Evolutionary conservation across 2,329 filamentous ascomycete species (phyloP).

Genomic region (Emericellopsis atlantica): DNA sequence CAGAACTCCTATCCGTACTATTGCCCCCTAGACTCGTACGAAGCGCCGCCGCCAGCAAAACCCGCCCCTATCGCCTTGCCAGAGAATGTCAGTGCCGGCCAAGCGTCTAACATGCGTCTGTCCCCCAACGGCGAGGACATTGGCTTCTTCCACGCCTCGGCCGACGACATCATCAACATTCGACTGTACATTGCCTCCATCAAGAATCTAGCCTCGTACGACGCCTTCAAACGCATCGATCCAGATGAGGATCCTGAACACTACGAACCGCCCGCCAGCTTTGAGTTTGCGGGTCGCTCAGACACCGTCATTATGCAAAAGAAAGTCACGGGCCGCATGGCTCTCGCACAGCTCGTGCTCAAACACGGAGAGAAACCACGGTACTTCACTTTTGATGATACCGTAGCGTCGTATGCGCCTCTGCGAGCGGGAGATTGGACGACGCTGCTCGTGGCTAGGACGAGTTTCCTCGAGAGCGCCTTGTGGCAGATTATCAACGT

Average conservation of each 20-base stretch:
- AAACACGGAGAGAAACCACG: conserved; percentile 12
- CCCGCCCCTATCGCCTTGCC: conserved; percentile 13
- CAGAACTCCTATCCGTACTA: conserved; percentile 14
- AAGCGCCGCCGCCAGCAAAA: conserved; percentile 4
- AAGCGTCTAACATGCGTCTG: conserved; percentile 16
- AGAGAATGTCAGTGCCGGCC: conserved; percentile 1
- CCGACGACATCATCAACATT: conserved; percentile 9
- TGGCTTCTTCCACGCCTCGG: conserved; percentile 17
- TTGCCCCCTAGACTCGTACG: conserved; percentile 16
- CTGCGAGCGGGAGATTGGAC: conserved; percentile 11
- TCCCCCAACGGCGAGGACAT: conserved; percentile 22
- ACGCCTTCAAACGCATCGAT: not conserved
- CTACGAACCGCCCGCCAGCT: conserved; percentile 13
- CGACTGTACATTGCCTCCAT: conserved; percentile 18
- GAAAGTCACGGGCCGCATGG: conserved; percentile 16
- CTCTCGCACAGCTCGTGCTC: conserved; percentile 20
- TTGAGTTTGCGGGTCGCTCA: conserved; percentile 20
- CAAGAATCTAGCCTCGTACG: conserved; percentile 3
- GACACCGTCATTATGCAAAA: conserved; percentile 20
- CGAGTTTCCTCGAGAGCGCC: conserved; percentile 22
- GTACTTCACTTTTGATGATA: conserved; percentile 12
- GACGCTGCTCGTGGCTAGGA: conserved; percentile 21
- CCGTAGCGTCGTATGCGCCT: conserved; percentile 14
- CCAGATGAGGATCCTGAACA: conserved; percentile 7
- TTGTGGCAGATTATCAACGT: conserved; percentile 21